Percentiles rank a stretch among this genome's conserved stretches.
phyloP scores from a whole-genome alignment of 805 yeast species.

The Suhomyces pyralidae region DNA sequence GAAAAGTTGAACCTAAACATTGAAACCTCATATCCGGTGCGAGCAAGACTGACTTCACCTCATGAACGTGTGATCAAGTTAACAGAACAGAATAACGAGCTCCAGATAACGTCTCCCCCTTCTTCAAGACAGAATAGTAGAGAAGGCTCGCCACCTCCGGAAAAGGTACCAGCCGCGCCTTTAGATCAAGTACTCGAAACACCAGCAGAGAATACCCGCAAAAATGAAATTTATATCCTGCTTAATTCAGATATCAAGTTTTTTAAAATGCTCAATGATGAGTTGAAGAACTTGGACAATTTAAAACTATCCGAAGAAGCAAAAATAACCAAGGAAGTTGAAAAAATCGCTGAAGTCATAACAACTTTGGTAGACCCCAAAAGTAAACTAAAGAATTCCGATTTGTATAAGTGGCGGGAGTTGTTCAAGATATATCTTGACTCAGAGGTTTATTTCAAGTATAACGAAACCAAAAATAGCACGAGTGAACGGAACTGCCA shows the following conservation, averaged over 20 bases:
- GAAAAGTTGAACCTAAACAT: background rate
- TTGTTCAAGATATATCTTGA: slow-evolving; percentile 64
- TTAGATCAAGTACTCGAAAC: slow-evolving; percentile 2
- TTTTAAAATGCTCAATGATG: slow-evolving; percentile 55
- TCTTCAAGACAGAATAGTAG: slow-evolving; percentile 10
- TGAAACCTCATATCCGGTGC: background rate
- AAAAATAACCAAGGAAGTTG: slow-evolving; percentile 42
- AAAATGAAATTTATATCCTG: slow-evolving; percentile 39
- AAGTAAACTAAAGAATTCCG: slow-evolving; percentile 33
- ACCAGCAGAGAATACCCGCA: slow-evolving; percentile 6
- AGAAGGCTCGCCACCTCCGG: slow-evolving; percentile 7
- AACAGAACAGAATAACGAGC: slow-evolving; percentile 25
- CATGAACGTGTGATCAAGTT: slow-evolving; percentile 23
- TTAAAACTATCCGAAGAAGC: slow-evolving; percentile 43
- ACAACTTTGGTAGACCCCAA: slow-evolving; percentile 38
- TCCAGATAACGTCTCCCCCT: slow-evolving; percentile 28
- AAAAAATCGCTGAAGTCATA: slow-evolving; percentile 38
- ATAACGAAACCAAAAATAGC: slow-evolving; percentile 39
- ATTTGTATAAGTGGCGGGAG: slow-evolving; percentile 68
- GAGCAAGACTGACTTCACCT: background rate
- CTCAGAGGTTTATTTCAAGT: slow-evolving; percentile 59
- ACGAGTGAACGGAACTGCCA: slow-evolving; percentile 45
- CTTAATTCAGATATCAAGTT: slow-evolving; percentile 57
- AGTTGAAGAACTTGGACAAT: slow-evolving; percentile 47
- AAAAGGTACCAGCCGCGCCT: background rate